phyloP scores from a whole-genome alignment of 148 eudicot genomes.

The Rhododendron griersonianum region DNA sequence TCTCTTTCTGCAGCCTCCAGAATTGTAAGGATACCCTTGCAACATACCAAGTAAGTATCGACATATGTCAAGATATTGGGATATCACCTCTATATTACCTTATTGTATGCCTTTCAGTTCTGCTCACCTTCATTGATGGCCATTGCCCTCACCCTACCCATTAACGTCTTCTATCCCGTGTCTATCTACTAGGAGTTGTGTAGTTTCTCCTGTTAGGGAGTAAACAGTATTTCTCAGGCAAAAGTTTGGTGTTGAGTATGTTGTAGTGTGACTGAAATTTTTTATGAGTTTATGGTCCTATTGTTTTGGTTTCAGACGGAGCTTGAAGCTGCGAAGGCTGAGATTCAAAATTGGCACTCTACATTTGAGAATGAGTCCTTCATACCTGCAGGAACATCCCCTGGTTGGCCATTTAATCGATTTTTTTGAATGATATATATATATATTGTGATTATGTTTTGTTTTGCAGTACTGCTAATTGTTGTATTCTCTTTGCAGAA shows the following conservation, averaged over 20 bases:
- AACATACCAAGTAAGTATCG: conserved; percentile 64
- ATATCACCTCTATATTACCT: background rate
- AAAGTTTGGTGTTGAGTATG: background rate
- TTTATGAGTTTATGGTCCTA: background rate
- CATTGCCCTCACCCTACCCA: background rate
- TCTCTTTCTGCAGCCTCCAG: conserved; percentile 59
- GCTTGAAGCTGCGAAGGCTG: conserved; percentile 80
- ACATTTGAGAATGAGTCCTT: conserved; percentile 77
- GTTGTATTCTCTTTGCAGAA: conserved; percentile 37
- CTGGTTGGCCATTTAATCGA: conserved; percentile 41
- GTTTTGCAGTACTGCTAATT: background rate
- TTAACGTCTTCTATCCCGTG: background rate
- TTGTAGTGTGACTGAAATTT: background rate
- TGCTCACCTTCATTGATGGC: background rate
- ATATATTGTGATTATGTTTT: background rate
- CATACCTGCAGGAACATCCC: conserved; percentile 62
- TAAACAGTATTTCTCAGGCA: background rate
- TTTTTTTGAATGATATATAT: background rate
- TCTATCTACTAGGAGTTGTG: background rate
- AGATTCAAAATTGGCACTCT: conserved; percentile 85
- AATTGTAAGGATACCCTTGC: conserved; percentile 76
- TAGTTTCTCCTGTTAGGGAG: background rate
- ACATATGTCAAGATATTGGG: background rate
- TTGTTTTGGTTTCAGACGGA: conserved; percentile 49
- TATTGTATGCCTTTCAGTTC: background rate